These are phyloP conservation scores for Hirschfeldia incana DNA, from an alignment of 345 rosid species.

Conservation along the genomic window DNA sequence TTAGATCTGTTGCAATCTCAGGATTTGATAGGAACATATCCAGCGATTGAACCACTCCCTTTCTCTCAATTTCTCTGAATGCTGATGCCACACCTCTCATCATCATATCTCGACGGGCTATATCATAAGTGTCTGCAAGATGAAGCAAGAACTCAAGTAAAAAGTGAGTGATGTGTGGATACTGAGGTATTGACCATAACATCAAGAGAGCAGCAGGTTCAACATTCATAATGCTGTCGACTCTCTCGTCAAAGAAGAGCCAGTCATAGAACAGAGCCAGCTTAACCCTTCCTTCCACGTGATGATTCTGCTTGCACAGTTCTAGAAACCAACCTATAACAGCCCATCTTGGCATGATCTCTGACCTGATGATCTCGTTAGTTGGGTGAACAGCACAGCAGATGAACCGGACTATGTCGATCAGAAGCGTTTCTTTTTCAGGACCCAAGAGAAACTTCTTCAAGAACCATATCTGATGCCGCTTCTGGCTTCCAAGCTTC, in stretches of 20 bases:
- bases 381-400: constrained; percentile 77
- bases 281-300: constrained; percentile 57
- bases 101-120: constrained; percentile 45
- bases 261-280: constrained; percentile 80
- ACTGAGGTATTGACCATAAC: constrained; percentile 69
- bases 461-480: constrained; percentile 76
- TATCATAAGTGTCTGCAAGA: constrained; percentile 65
- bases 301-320: constrained; percentile 50
- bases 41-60: constrained; percentile 57
- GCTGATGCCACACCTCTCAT: constrained; percentile 58
- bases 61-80: constrained; percentile 51
- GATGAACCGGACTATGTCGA: constrained; percentile 72
- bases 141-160: constrained; percentile 80
- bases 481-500: constrained; percentile 70
- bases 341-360: constrained; percentile 83
- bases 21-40: constrained; percentile 50
- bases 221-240: constrained; percentile 74
- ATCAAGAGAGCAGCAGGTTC: constrained; percentile 88
- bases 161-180: constrained; percentile 56
- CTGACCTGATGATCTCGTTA: constrained; percentile 59
- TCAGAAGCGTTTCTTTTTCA: constrained; percentile 57
- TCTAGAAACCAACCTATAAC: constrained; percentile 74
- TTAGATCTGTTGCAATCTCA: constrained; percentile 51
- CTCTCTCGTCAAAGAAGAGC: constrained; percentile 75
- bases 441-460: constrained; percentile 58